These are phyloP conservation scores for Starmerella riodocensis DNA, from an alignment of 805 yeast species.

Conservation along the genomic window DNA sequence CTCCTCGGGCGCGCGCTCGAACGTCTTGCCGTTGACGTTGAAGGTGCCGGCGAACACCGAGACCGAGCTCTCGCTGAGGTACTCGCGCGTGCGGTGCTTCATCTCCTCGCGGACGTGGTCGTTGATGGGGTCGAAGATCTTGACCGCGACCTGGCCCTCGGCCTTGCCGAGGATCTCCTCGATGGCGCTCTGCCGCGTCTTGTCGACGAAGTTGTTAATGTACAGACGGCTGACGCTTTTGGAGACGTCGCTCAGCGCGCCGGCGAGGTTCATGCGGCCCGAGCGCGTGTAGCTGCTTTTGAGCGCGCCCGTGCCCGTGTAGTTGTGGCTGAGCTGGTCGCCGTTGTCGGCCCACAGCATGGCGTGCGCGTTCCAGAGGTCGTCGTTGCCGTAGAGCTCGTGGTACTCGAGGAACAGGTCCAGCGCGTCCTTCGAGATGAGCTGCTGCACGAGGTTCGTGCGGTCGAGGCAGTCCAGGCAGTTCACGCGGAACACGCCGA, in stretches of 20 bases:
- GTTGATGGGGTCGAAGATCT: constrained; percentile 73
- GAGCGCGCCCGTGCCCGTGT: constrained; percentile 94
- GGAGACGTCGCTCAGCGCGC: constrained; percentile 93
- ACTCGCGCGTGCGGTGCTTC: constrained; percentile 37
- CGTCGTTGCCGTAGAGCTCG: constrained; percentile 36
- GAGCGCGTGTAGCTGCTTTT: constrained; percentile 88
- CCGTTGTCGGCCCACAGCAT: constrained; percentile 98
- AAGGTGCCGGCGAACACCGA: constrained; percentile 70
- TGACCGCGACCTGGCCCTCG: constrained; percentile 55
- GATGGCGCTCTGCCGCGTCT: constrained; percentile 76
- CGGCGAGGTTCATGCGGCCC: constrained; percentile 93
- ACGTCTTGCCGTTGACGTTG: constrained; percentile 65
- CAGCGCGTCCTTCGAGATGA: constrained; percentile 60
- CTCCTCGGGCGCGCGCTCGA: constrained; percentile 32
- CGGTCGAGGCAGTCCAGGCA: constrained; percentile 92
- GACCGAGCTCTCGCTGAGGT: constrained; percentile 47
- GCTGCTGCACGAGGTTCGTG: constrained; percentile 71
- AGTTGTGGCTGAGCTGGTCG: constrained; percentile 86
- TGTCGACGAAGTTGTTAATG: constrained; percentile 90
- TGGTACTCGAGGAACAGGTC: constrained; percentile 33
- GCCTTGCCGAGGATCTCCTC: constrained; percentile 75
- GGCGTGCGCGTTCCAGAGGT: constrained; percentile 60
- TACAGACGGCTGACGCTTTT: constrained; percentile 91
- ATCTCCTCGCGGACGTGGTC: constrained; percentile 68
- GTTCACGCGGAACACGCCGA: constrained; percentile 84